Conservation (phyloP, 768 basidiomycete species). For the Polyporus arcularius region DNA sequence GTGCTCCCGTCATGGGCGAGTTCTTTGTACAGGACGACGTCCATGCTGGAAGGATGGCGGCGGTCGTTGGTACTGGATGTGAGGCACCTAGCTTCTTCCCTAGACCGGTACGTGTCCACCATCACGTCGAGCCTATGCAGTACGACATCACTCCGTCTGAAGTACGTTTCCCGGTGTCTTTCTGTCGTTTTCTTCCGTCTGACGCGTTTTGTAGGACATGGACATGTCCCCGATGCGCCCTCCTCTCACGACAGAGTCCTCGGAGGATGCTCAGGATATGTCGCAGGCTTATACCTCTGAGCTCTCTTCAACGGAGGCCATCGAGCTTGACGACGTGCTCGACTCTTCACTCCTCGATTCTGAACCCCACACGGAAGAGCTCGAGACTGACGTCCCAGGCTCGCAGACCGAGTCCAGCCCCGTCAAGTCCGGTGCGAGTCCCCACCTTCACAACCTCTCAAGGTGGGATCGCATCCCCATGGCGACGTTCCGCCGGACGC, state of each 20-base stretch:
- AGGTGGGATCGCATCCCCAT: constrained; percentile 79
- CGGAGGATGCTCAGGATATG: constrained; percentile 33
- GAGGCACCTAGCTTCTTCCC: constrained; percentile 18
- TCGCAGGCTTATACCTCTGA: constrained; percentile 36
- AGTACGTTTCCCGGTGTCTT: constrained; percentile 6
- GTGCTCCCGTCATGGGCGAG: constrained; percentile 41
- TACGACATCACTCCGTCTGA: constrained; percentile 2
- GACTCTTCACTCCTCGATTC: constrained; percentile 71
- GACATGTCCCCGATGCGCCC: constrained; percentile 11
- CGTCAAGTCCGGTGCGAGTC: constrained; percentile 29
- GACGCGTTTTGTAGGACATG: constrained; percentile 4
- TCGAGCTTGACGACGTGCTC: constrained; percentile 75
- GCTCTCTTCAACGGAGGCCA: constrained; percentile 48
- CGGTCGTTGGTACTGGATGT: constrained; percentile 9
- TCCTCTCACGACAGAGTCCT: constrained; percentile 30
- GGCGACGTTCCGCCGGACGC: constrained; percentile 68
- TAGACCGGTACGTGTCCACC: constrained; percentile 17
- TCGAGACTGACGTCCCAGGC: constrained; percentile 21
- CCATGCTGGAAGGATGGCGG: neutral
- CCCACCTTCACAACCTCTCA: constrained; percentile 50
- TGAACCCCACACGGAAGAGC: constrained; percentile 36
- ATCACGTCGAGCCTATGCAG: neutral
- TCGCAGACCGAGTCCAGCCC: constrained; percentile 15
- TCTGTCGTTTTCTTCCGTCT: neutral
- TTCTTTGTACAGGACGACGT: constrained; percentile 23